A percentile compares a stretch with the other conserved stretches of the same genome.
These are phyloP conservation scores for Podaxis sp. DNA, from an alignment of 768 basidiomycete species.

Conservation along the genomic window DNA sequence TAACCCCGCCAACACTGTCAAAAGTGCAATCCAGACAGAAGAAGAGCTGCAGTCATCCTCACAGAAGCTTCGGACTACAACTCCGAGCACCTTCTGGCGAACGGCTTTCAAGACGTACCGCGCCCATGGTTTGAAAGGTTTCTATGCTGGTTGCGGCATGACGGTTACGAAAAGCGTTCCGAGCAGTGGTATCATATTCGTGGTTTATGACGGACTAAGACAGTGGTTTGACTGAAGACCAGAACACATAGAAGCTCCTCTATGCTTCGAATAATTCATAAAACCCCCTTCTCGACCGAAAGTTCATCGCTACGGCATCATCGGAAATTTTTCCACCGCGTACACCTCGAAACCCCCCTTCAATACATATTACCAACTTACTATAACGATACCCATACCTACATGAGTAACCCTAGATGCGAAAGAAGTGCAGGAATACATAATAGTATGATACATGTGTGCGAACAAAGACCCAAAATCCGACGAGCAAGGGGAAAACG, in stretches of 20 bases:
- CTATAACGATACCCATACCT: background rate
- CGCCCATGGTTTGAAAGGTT: constrained; percentile 66
- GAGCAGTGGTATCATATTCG: constrained; percentile 85
- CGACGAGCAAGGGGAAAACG: background rate
- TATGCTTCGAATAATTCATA: background rate
- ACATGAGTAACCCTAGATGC: background rate
- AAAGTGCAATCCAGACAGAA: constrained; percentile 87
- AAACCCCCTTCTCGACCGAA: constrained; percentile 3
- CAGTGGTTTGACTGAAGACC: constrained; percentile 27
- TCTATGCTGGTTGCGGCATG: constrained; percentile 88
- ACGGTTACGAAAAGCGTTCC: constrained; percentile 80
- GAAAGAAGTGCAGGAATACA: background rate
- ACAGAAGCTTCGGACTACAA: constrained; percentile 21
- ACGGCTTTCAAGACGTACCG: constrained; percentile 68
- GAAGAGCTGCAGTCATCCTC: constrained; percentile 55
- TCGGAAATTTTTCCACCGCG: background rate
- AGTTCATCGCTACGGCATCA: background rate
- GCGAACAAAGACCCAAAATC: background rate
- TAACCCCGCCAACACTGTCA: constrained; percentile 93
- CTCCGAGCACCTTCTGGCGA: constrained; percentile 41
- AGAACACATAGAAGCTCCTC: constrained; percentile 16
- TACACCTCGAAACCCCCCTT: background rate
- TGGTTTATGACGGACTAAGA: constrained; percentile 76
- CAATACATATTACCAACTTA: constrained; percentile 6
- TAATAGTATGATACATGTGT: constrained; percentile 9